A percentile compares a stretch with the other conserved stretches of the same genome.
These are phyloP conservation scores for Talaromyces adpressus DNA, from an alignment of 495 filamentous ascomycete species.

Conservation along the genomic window DNA sequence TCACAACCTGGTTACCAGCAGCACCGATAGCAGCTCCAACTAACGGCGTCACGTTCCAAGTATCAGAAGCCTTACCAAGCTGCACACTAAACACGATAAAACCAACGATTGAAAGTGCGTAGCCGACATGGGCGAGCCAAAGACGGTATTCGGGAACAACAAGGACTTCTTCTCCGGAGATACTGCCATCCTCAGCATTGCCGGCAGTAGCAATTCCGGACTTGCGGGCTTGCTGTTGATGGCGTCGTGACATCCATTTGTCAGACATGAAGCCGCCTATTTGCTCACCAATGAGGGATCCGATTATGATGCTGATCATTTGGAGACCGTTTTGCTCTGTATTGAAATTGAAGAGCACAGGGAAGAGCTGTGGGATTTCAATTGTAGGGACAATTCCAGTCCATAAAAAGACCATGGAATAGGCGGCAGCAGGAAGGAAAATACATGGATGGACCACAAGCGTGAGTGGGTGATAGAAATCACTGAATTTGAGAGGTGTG, in stretches of 20 bases:
- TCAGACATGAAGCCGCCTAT: constrained; percentile 43
- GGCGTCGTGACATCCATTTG: constrained; percentile 34
- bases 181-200: not conserved
- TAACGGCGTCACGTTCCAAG: constrained; percentile 43
- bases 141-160: constrained; percentile 37
- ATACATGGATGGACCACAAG: not conserved
- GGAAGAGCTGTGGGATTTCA: not conserved
- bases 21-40: constrained; percentile 43
- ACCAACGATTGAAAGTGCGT: constrained; percentile 37
- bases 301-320: constrained; percentile 45
- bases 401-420: not conserved
- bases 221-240: not conserved
- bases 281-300: constrained; percentile 48
- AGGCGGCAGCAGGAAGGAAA: not conserved
- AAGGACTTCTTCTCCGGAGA: not conserved
- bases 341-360: constrained; percentile 36
- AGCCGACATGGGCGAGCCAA: constrained; percentile 48
- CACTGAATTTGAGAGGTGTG: not conserved
- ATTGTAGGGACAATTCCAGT: not conserved
- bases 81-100: constrained; percentile 45
- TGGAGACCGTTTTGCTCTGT: constrained; percentile 47
- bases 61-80: constrained; percentile 25
- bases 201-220: not conserved
- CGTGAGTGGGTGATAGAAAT: not conserved
- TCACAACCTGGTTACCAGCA: constrained; percentile 49